A percentile compares a stretch with the other conserved stretches of the same genome.
These are phyloP conservation scores for Fusarium metavorans DNA, from an alignment of 2,329 filamentous ascomycete species.

Conservation along the genomic window DNA sequence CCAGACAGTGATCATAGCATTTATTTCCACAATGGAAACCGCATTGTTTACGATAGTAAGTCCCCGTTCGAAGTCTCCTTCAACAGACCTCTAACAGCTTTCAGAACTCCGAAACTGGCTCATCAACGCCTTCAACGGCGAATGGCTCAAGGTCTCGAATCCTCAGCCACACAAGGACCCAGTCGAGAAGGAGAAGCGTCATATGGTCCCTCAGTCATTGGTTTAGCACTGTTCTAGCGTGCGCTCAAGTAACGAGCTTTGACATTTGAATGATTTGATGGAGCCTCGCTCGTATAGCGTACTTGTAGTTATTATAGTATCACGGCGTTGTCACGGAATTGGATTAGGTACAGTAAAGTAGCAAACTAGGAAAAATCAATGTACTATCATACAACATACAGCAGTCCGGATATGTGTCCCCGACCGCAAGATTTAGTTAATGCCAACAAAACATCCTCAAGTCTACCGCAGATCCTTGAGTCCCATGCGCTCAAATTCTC, in stretches of 20 bases:
- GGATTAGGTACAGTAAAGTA: not conserved
- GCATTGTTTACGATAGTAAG: constrained; percentile 93
- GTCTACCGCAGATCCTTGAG: constrained; percentile 42
- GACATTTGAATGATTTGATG: not conserved
- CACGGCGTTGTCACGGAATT: constrained; percentile 26
- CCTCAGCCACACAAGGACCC: constrained; percentile 59
- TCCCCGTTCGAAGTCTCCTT: constrained; percentile 36
- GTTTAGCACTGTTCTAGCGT: not conserved
- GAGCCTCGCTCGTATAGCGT: not conserved
- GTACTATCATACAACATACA: constrained; percentile 51
- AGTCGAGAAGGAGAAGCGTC: constrained; percentile 37
- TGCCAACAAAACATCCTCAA: constrained; percentile 43
- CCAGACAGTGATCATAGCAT: constrained; percentile 97
- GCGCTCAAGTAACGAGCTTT: not conserved
- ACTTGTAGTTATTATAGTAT: constrained; percentile 2
- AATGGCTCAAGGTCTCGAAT: constrained; percentile 77
- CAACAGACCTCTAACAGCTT: not conserved
- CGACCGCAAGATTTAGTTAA: constrained; percentile 37
- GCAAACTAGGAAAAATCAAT: constrained; percentile 42
- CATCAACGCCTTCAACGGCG: constrained; percentile 96
- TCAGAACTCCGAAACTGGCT: constrained; percentile 88
- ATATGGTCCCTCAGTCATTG: not conserved
- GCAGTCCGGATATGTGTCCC: constrained; percentile 25
- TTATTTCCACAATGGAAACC: constrained; percentile 92
- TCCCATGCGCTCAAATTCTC: constrained; percentile 39